These are phyloP conservation scores for Suillus americanus DNA, from an alignment of 768 basidiomycete species.

Conservation along the genomic window DNA sequence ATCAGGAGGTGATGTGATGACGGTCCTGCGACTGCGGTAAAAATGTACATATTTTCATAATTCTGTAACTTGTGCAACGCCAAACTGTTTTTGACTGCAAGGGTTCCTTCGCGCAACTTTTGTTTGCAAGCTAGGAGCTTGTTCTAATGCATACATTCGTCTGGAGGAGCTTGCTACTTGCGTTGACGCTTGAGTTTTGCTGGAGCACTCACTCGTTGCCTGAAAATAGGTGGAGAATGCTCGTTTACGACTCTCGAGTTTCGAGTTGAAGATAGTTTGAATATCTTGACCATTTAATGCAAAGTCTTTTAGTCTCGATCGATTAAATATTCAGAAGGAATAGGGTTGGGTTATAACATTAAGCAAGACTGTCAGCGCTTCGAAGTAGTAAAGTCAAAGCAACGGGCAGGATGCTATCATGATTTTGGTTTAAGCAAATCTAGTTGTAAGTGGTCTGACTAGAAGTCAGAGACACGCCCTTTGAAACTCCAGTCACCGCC, in stretches of 20 bases:
- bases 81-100: neutral
- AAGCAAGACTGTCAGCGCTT: neutral
- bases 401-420: neutral
- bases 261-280: neutral
- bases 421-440: neutral
- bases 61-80: slow-evolving; percentile 3
- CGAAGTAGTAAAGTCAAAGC: neutral
- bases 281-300: neutral
- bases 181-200: neutral
- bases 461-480: slow-evolving; percentile 87
- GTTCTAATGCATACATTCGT: neutral
- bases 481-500: slow-evolving; percentile 90
- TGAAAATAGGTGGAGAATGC: neutral
- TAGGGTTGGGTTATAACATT: neutral
- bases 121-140: neutral
- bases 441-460: slow-evolving; percentile 4
- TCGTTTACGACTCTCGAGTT: neutral
- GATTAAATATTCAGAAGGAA: neutral
- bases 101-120: neutral
- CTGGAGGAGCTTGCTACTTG: neutral
- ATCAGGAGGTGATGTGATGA: slow-evolving; percentile 65
- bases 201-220: neutral
- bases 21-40: neutral
- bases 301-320: neutral
- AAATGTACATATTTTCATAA: slow-evolving; percentile 14